Conservation (phyloP, 345 rosid species). For the Lumnitzera racemosa region DNA sequence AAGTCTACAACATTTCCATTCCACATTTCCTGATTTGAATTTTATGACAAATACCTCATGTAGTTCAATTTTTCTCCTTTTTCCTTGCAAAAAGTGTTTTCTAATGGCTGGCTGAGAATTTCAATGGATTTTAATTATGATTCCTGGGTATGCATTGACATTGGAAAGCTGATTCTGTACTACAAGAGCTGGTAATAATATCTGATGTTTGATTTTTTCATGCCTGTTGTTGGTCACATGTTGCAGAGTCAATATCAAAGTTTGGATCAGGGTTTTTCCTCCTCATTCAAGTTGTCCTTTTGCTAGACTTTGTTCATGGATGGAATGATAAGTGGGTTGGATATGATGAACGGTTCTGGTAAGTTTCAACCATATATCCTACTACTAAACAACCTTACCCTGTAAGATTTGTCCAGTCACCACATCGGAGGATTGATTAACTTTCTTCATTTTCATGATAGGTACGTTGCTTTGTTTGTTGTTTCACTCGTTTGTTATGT, state of each 20-base stretch:
- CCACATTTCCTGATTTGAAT: no score
- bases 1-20: conserved; percentile 1
- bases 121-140: neutral
- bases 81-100: no score
- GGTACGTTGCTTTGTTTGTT: conserved; percentile 75
- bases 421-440: neutral
- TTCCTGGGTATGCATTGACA: neutral
- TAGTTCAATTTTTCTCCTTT: neutral
- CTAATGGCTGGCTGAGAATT: neutral
- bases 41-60: neutral
- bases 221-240: neutral
- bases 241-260: conserved; percentile 77
- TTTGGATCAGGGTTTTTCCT: conserved; percentile 96
- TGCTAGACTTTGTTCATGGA: conserved; percentile 95
- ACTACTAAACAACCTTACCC: neutral
- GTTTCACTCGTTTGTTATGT: conserved; percentile 85
- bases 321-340: conserved; percentile 99
- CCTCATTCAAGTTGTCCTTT: conserved; percentile 96
- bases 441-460: conserved; percentile 13
- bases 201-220: neutral
- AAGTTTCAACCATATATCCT: conserved; percentile 20
- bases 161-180: neutral
- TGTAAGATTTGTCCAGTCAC: neutral
- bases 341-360: conserved; percentile 97
- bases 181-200: neutral